Evolutionary conservation across 164 flowering plant genomes (phyloP).

Genomic region (Macadamia tetraphylla): DNA sequence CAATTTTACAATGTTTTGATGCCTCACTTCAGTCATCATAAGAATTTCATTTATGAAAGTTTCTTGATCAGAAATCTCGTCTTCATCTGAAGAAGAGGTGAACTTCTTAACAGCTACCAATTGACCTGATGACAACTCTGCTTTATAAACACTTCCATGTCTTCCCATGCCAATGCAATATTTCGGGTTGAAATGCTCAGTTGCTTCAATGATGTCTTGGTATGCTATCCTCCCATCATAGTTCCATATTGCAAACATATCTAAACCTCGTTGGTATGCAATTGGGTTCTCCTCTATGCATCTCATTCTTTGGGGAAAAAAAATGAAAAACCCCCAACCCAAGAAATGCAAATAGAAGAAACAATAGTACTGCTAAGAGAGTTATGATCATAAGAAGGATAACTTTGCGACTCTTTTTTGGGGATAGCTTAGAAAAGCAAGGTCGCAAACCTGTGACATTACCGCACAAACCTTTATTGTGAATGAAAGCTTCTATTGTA

Average conservation of each 20-base stretch:
- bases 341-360: not conserved
- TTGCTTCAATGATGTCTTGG: constrained; percentile 1
- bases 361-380: not conserved
- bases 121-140: not conserved
- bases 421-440: not conserved
- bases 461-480: constrained; percentile 19
- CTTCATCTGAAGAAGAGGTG: not conserved
- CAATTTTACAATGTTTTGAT: not conserved
- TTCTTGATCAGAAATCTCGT: not conserved
- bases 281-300: not conserved
- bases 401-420: not conserved
- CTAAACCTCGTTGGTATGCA: not conserved
- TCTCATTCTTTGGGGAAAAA: not conserved
- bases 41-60: constrained; percentile 8
- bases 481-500: not conserved
- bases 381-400: not conserved
- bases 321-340: not conserved
- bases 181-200: constrained; percentile 2
- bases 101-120: constrained; percentile 13
- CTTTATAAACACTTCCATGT: constrained; percentile 12
- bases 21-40: not conserved
- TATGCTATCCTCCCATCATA: not conserved
- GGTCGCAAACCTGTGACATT: constrained; percentile 2
- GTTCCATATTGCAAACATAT: constrained; percentile 1
- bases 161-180: constrained; percentile 13